A percentile compares a stretch with the other conserved stretches of the same genome.
These are phyloP conservation scores for Auriscalpium vulgare DNA, from an alignment of 768 basidiomycete species.

Conservation along the genomic window DNA sequence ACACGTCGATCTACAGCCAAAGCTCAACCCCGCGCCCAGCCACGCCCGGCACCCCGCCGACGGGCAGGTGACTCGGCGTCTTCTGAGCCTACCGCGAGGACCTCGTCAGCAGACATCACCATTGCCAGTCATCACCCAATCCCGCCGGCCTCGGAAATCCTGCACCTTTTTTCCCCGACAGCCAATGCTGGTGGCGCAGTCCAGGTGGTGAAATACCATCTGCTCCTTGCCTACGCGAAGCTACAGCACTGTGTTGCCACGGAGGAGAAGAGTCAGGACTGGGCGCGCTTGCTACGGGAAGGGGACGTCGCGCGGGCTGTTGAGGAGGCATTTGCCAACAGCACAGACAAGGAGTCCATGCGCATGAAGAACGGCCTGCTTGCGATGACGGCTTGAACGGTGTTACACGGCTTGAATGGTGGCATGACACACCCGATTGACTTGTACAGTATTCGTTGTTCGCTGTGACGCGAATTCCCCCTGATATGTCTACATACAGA, in stretches of 20 bases:
- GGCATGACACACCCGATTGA: too few species aligned
- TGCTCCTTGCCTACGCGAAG: constrained; percentile 19
- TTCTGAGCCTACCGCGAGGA: neutral
- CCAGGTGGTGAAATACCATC: constrained; percentile 17
- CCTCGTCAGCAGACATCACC: neutral
- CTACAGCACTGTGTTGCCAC: constrained; percentile 15
- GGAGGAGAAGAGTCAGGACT: constrained; percentile 8
- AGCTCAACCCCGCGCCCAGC: constrained; percentile 18
- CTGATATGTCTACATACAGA: too few species aligned
- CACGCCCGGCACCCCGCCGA: constrained; percentile 17
- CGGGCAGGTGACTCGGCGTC: neutral
- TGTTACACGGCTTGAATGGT: too few species aligned
- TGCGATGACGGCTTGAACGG: constrained; percentile 1
- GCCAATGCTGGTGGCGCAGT: neutral
- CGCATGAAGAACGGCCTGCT: constrained; percentile 1
- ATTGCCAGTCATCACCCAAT: neutral
- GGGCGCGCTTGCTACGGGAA: constrained; percentile 11
- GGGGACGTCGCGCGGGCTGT: constrained; percentile 10
- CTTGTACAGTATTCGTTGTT: too few species aligned
- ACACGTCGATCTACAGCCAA: constrained; percentile 3
- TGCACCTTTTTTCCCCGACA: constrained; percentile 9
- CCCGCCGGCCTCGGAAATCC: constrained; percentile 11
- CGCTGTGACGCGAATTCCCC: too few species aligned
- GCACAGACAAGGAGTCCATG: neutral
- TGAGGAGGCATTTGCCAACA: constrained; percentile 5